These are phyloP conservation scores for Candida incommunis DNA, from an alignment of 805 yeast species.

Conservation along the genomic window DNA sequence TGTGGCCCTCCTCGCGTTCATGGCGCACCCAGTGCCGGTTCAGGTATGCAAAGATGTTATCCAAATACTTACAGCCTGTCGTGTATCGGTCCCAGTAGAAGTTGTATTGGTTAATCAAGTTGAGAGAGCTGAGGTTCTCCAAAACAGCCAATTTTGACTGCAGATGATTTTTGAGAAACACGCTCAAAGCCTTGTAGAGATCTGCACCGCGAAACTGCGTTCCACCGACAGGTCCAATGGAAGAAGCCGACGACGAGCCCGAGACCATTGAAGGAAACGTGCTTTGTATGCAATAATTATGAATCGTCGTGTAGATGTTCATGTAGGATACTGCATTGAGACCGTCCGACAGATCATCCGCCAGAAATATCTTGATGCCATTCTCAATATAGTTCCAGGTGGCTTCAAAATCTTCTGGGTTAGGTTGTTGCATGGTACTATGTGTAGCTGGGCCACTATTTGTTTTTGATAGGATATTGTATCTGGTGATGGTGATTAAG, in stretches of 20 bases:
- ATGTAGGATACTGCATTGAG: constrained; percentile 46
- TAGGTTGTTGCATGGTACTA: too few species aligned
- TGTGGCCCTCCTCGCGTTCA: constrained; percentile 85
- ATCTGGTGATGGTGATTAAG: too few species aligned
- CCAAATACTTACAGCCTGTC: constrained; percentile 81
- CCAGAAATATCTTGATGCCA: constrained; percentile 26
- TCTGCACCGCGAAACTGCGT: constrained; percentile 74
- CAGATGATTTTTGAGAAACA: constrained; percentile 46
- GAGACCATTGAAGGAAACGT: constrained; percentile 9
- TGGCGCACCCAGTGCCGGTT: constrained; percentile 96
- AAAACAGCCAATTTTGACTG: constrained; percentile 1
- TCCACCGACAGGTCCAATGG: constrained; percentile 11
- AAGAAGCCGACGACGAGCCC: constrained; percentile 9
- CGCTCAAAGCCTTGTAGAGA: constrained; percentile 57
- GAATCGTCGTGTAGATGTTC: constrained; percentile 83
- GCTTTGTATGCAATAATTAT: constrained; percentile 65
- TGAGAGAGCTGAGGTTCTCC: constrained; percentile 42
- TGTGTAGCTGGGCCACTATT: too few species aligned
- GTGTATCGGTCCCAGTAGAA: constrained; percentile 80
- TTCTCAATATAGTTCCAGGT: constrained; percentile 27
- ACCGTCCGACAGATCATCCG: constrained; percentile 22
- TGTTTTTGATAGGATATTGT: too few species aligned
- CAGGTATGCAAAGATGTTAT: constrained; percentile 89
- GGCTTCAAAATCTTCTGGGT: constrained; percentile 18
- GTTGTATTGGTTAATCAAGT: constrained; percentile 67